A percentile compares a stretch with the other conserved stretches of the same genome.
Evolutionary conservation across 2,329 filamentous ascomycete genomes (phyloP).

Genomic region (Colletotrichum shisoi): DNA sequence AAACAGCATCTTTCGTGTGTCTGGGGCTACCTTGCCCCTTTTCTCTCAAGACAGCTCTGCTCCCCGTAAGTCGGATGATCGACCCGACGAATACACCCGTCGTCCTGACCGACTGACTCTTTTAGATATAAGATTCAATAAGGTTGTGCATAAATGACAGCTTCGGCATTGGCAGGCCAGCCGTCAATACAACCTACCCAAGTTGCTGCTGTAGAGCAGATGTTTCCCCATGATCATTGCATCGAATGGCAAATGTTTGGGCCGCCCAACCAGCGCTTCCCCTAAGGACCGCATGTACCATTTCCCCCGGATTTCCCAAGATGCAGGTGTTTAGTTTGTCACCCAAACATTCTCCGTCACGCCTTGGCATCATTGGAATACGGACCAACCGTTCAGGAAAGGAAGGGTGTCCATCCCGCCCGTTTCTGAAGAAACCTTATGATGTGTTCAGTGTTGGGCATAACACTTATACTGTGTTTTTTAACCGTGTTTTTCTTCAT

Average conservation of each 20-base stretch:
- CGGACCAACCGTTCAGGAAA: conserved; percentile 23
- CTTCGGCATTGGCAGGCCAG: not conserved
- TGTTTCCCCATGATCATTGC: not conserved
- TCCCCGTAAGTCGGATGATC: conserved; percentile 28
- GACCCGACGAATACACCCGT: conserved; percentile 23
- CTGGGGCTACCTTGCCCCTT: conserved; percentile 1
- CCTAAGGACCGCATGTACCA: not conserved
- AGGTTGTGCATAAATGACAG: conserved; percentile 5
- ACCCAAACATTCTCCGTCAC: conserved; percentile 14
- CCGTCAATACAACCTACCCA: too few relatives aligned
- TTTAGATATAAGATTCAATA: not conserved
- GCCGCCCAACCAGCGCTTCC: not conserved
- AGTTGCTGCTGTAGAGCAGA: not conserved
- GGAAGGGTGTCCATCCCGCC: conserved; percentile 17
- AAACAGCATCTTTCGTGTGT: conserved; percentile 16
- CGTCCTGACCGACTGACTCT: conserved; percentile 4
- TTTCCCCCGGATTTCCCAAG: conserved; percentile 26
- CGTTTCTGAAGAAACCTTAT: too few relatives aligned
- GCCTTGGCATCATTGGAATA: conserved; percentile 29
- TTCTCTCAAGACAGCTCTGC: not conserved
- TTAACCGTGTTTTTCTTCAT: too few relatives aligned
- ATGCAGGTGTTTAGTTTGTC: conserved; percentile 9
- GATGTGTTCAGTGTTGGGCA: too few relatives aligned
- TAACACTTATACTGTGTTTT: too few relatives aligned
- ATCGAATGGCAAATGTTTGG: conserved; percentile 13